phyloP scores from a whole-genome alignment of 2,329 filamentous ascomycete genomes.

The Aspergillus proliferans region DNA sequence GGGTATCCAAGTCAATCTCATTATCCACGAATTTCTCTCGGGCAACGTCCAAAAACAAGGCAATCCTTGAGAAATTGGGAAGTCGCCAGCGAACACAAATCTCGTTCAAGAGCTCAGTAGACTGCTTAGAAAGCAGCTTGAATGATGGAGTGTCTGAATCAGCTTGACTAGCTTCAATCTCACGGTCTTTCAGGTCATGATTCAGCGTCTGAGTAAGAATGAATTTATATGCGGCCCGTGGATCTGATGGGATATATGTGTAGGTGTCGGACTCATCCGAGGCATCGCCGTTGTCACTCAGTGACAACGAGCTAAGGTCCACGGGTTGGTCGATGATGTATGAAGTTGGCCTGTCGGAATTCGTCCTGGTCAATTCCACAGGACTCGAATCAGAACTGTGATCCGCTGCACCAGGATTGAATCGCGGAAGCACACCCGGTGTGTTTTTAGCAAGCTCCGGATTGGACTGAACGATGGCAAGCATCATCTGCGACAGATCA shows the following conservation, averaged over 20 bases:
- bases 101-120: slow-evolving; percentile 76
- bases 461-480: slow-evolving; percentile 78
- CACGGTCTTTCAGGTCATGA: slow-evolving; percentile 53
- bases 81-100: slow-evolving; percentile 84
- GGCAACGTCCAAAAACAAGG: slow-evolving; percentile 77
- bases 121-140: slow-evolving; percentile 64
- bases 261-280: slow-evolving; percentile 55
- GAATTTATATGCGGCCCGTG: slow-evolving; percentile 74
- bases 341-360: slow-evolving; percentile 44
- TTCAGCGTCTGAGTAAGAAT: slow-evolving; percentile 70
- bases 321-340: slow-evolving; percentile 62
- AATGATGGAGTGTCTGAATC: slow-evolving; percentile 44
- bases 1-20: slow-evolving; percentile 70
- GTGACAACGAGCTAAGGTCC: slow-evolving; percentile 53
- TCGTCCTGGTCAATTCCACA: slow-evolving; percentile 41
- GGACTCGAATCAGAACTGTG: slow-evolving; percentile 36
- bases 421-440: slow-evolving; percentile 54
- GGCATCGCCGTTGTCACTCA: slow-evolving; percentile 44
- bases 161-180: slow-evolving; percentile 45
- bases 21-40: slow-evolving; percentile 79
- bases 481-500: slow-evolving; percentile 86
- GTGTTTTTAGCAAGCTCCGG: slow-evolving; percentile 78
- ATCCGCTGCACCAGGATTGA: slow-evolving; percentile 40
- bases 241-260: slow-evolving; percentile 82
- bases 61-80: slow-evolving; percentile 70